Evolutionary conservation across 306 rosid species (phyloP).

Genomic region (Vigna angularis): DNA sequence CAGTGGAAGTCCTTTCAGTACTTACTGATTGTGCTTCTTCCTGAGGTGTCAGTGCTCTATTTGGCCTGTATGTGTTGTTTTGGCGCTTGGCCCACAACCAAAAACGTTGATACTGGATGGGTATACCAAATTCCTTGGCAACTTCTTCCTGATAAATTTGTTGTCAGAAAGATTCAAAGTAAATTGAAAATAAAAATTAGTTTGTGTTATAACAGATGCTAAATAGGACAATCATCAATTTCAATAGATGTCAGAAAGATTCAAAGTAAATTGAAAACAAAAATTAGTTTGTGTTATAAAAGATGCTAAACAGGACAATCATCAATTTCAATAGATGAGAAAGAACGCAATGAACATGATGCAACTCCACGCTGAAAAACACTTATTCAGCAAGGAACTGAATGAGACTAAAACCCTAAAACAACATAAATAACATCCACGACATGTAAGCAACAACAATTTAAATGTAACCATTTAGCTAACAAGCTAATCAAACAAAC

Average conservation of each 20-base stretch:
- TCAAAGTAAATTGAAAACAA: conserved; percentile 29
- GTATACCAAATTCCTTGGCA: conserved; percentile 83
- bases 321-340: conserved; percentile 16
- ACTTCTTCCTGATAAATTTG: conserved; percentile 77
- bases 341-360: conserved; percentile 3
- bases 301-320: conserved; percentile 22
- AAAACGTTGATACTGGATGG: conserved; percentile 80
- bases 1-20: conserved; percentile 21
- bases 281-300: conserved; percentile 14
- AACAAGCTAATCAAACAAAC: background rate
- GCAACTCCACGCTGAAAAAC: background rate
- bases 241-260: conserved; percentile 18
- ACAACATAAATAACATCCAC: background rate
- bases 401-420: background rate
- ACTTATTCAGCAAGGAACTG: too few relatives aligned
- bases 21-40: conserved; percentile 89
- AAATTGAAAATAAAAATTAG: conserved; percentile 32
- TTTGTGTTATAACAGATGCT: conserved; percentile 13
- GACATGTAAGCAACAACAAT: background rate
- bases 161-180: conserved; percentile 31
- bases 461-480: background rate
- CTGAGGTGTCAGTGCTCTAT: conserved; percentile 70
- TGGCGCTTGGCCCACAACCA: conserved; percentile 99
- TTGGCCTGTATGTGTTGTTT: conserved; percentile 89
- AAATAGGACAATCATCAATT: conserved; percentile 19